phyloP scores from a whole-genome alignment of 208 protist species.

The Trypanosoma brucei region DNA sequence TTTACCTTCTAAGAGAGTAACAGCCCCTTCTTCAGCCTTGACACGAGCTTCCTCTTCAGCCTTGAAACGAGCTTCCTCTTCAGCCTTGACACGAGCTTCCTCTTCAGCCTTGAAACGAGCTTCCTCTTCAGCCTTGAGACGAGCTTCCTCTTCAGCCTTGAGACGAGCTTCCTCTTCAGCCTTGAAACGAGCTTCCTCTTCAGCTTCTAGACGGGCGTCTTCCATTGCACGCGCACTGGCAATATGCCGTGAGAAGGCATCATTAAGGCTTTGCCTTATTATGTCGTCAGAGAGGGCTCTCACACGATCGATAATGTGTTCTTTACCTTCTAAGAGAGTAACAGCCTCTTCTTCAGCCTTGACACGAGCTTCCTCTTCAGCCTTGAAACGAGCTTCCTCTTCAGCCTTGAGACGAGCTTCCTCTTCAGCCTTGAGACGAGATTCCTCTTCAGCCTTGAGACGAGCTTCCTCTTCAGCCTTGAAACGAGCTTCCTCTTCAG shows the following conservation, averaged over 20 bases:
- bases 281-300: neutral
- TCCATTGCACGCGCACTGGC: neutral
- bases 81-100: neutral
- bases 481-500: neutral
- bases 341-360: neutral
- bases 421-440: neutral
- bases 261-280: neutral
- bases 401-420: neutral
- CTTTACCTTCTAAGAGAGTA: neutral
- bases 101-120: neutral
- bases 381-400: neutral
- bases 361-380: neutral
- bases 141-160: neutral
- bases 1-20: too few relatives aligned
- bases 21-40: neutral
- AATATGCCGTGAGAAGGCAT: too few relatives aligned
- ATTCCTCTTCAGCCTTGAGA: neutral
- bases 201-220: neutral
- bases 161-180: neutral
- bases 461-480: neutral
- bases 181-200: neutral
- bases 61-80: neutral
- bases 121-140: neutral
- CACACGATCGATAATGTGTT: neutral
- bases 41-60: neutral